Conservation (phyloP, 768 basidiomycete genomes). For the Saitozyma sp. region DNA sequence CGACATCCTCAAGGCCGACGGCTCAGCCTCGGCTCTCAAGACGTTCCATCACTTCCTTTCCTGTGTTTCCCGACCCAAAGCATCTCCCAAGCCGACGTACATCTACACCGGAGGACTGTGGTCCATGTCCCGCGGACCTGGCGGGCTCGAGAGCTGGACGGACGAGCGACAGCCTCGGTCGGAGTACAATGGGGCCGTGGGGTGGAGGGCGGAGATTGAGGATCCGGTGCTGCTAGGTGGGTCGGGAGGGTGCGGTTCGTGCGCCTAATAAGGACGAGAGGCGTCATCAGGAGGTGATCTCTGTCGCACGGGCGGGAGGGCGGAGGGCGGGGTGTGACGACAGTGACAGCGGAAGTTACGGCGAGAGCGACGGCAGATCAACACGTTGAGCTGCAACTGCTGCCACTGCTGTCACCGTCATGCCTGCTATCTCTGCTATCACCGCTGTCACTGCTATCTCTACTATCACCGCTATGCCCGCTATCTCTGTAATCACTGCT, state of each 20-base stretch:
- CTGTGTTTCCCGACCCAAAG: conserved; percentile 26
- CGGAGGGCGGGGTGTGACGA: no score
- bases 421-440: no score
- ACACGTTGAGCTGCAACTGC: no score
- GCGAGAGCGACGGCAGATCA: no score
- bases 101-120: conserved; percentile 59
- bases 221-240: conserved; percentile 24
- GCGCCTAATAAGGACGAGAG: no score
- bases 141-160: conserved; percentile 47
- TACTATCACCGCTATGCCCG: no score
- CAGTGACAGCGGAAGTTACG: no score
- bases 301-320: no score
- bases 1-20: conserved; percentile 36
- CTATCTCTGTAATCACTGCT: no score
- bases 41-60: conserved; percentile 21
- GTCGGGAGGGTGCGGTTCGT: conserved; percentile 2
- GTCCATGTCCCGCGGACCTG: conserved; percentile 53
- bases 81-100: conserved; percentile 55
- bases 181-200: conserved; percentile 13
- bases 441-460: no score
- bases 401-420: no score
- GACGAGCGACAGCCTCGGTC: conserved; percentile 33
- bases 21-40: conserved; percentile 34
- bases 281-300: no score
- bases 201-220: conserved; percentile 26